Conservation (phyloP, 345 rosid genomes). For the thale cress (Arabidopsis thaliana) region TAIR10.1 NC_003074.8:8164001-8164500, state of each 20-base stretch:
- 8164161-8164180: constrained; percentile 75
- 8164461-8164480: constrained; percentile 88
- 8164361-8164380: constrained; percentile 95
- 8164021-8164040: constrained; percentile 83
- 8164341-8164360: constrained; percentile 95
- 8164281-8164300: neutral
- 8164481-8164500: constrained; percentile 5
- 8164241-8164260: neutral
- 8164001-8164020: constrained; percentile 60
- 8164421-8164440: constrained; percentile 82
- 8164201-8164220: constrained; percentile 66
- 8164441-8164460: constrained; percentile 96
- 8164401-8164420: constrained; percentile 85
- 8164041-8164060: constrained; percentile 71
- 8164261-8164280: neutral
- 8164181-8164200: constrained; percentile 87
- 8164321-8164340: constrained; percentile 93
- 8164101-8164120: constrained; percentile 51
- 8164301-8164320: constrained; percentile 85
- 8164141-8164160: constrained; percentile 75
- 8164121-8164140: constrained; percentile 51
- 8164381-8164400: constrained; percentile 92
- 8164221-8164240: constrained; percentile 5
- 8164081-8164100: constrained; percentile 95
- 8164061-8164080: constrained; percentile 65